These are phyloP conservation scores for Limonium bicolor DNA, from an alignment of 148 eudicot genomes.

Conservation along the genomic window DNA sequence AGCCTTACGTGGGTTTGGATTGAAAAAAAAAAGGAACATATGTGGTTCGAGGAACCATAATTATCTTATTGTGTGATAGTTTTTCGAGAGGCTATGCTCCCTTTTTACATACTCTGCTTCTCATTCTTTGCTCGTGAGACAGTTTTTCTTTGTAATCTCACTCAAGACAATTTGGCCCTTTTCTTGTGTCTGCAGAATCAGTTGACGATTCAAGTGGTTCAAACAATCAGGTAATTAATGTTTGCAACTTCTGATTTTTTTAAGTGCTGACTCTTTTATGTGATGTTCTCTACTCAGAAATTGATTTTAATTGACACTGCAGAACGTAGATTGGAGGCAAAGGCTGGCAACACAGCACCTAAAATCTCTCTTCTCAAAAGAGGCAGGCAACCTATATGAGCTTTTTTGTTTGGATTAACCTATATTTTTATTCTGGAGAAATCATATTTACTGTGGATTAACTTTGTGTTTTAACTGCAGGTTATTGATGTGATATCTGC, in stretches of 20 bases:
- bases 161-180: background rate
- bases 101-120: background rate
- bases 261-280: background rate
- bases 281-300: background rate
- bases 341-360: constrained; percentile 49
- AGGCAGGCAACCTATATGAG: constrained; percentile 24
- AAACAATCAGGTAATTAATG: constrained; percentile 32
- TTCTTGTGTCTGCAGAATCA: constrained; percentile 29
- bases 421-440: background rate
- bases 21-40: background rate
- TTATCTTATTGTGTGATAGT: background rate
- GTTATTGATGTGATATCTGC: constrained; percentile 53
- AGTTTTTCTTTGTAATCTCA: background rate
- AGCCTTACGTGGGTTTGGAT: no score
- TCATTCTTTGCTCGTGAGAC: background rate
- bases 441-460: background rate
- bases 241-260: background rate
- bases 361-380: constrained; percentile 48
- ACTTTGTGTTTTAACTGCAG: constrained; percentile 19
- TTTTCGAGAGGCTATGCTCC: background rate
- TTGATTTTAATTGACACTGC: constrained; percentile 10
- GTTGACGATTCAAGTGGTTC: constrained; percentile 15
- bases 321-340: constrained; percentile 66
- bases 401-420: background rate
- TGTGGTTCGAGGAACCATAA: background rate